Base-by-base conservation (phyloP, 148 eudicot species). In the Vaccinium myrtillus region DNA sequence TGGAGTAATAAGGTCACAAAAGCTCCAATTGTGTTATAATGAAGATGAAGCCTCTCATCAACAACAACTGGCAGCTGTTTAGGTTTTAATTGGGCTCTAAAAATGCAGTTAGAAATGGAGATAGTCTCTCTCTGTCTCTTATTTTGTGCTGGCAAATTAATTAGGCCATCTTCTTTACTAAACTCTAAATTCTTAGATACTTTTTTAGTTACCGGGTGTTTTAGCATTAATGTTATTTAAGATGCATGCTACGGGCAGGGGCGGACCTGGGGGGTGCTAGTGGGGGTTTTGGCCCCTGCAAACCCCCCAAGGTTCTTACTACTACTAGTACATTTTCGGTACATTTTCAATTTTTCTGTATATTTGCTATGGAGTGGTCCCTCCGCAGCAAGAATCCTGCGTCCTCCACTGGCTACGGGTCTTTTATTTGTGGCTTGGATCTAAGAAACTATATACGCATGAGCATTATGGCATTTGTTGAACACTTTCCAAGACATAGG, bases 11-110 rank as follows among this genome's bases (percentile, higher is more conserved):
- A 82, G 55, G 39, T 84, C 87, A 27, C 75, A 85, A 55, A 85
- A 81, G 75, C 85, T 85, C 15, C 88, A 85, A 48, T 80, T 88
- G 78, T 71, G 85, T 39, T 85, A 53, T 16, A 79, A 84, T 83
- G 91, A 89, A 83, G 91, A 89, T 73, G 88, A 89, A 88, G 81
- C 87, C 65, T 85, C 89, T 4, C 82, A 78, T 51, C 86, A 83
- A 36, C 87, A 82, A 23, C 89, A 87, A 55, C 82, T 85, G 78
- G 85, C 82, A 39, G 89, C 59, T 49, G 83, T 81, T 67, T 81
- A 81, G 51, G 25, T 19, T 27, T 8, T 49, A 23, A 25, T 65
- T 50, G 8, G 23, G 21, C 73, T 80, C 53, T n/a, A 61, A 21
- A 58, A 63, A 63, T 81, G 55, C 25, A 63, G 14, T 14, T 81